These are phyloP conservation scores for Mortierella sp. DNA, from an alignment of 371 early-diverging fungal species.

Conservation along the genomic window DNA sequence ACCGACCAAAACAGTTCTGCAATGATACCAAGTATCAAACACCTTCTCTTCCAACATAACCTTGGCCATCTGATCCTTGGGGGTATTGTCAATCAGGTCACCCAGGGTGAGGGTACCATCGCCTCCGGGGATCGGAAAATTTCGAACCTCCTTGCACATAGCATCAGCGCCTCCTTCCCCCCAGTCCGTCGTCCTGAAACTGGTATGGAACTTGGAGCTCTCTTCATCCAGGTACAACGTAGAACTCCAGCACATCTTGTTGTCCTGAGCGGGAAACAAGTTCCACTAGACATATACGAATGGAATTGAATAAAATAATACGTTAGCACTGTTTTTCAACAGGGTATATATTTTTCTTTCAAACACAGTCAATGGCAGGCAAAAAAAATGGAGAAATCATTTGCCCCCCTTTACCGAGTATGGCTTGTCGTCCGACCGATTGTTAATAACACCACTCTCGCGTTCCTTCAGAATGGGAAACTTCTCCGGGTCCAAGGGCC, in stretches of 20 bases:
- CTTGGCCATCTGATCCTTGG: constrained; percentile 19
- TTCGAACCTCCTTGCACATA: constrained; percentile 23
- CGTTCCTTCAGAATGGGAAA: constrained; percentile 1
- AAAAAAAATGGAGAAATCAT: too few species aligned
- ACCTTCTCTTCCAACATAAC: constrained; percentile 33
- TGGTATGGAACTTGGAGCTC: not conserved
- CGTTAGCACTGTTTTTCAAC: too few species aligned
- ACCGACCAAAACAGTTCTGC: constrained; percentile 25
- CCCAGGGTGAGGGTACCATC: constrained; percentile 17
- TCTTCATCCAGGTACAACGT: constrained; percentile 14
- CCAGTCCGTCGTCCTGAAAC: constrained; percentile 24
- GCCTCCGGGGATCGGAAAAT: constrained; percentile 18
- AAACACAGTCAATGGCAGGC: too few species aligned
- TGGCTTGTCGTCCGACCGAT: not conserved
- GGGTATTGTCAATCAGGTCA: constrained; percentile 24
- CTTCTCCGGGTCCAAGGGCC: constrained; percentile 6
- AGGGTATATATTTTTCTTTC: too few species aligned
- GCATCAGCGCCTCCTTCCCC: constrained; percentile 11
- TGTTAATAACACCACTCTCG: not conserved
- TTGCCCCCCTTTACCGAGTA: too few species aligned
- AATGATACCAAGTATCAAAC: constrained; percentile 28
- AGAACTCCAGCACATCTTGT: constrained; percentile 23
- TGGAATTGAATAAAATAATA: not conserved
- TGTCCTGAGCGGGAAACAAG: constrained; percentile 5
- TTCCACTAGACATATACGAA: not conserved